Base-by-base conservation (phyloP, 2,329 filamentous ascomycete species). In the Ophiognomonia clavigignenti-juglandacearum region DNA sequence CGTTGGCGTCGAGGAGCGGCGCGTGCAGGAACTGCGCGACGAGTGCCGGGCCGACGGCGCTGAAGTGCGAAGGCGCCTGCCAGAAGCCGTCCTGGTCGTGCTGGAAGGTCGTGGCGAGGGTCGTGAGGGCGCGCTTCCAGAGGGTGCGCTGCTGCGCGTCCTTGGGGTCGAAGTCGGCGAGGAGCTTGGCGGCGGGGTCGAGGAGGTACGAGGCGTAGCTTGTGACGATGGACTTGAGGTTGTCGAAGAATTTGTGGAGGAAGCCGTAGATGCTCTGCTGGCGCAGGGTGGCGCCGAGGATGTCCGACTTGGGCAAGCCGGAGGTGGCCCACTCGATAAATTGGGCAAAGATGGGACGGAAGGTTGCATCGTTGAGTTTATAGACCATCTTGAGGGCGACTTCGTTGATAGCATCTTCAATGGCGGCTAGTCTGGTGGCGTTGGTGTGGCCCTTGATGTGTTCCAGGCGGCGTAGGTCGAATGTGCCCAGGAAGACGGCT, bases 41-140 rank as follows among this genome's bases (percentile, higher is more conserved):
- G 24, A 97, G 73, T 3, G 85, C 80, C 0, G 75, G 72, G 13
- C 82, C 80, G 32, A 96, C 82, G 23, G 79, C 79, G 48, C 75
- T 74, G 61, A 96, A 96, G 68, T 96, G 91, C 1, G 86, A 78
- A 0, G 93, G 92, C 1, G 87, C 82, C 73, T 96, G 90, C 91
- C 91, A 97, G 72, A 96, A 97, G 65, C 90, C 86, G 63, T 95
- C 90, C 67, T 95, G 87, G 61, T 97, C 93, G 63, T 96, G 82
- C 65, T 86, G 78, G 61, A 97, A 96, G 57, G 82, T 85, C 56
- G 82, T 84, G 23, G 77, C 72, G 38, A 97, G 74, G 18, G 89
- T 86, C 44, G 74, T 71, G 42, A 97, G 76, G 3, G 88, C 80
- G 16, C 80, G 78, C 34, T 74, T 70, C 77, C 88, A 88, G 4